Base-by-base conservation (phyloP, 1,139 yeast species). In the Candida sojae region DNA sequence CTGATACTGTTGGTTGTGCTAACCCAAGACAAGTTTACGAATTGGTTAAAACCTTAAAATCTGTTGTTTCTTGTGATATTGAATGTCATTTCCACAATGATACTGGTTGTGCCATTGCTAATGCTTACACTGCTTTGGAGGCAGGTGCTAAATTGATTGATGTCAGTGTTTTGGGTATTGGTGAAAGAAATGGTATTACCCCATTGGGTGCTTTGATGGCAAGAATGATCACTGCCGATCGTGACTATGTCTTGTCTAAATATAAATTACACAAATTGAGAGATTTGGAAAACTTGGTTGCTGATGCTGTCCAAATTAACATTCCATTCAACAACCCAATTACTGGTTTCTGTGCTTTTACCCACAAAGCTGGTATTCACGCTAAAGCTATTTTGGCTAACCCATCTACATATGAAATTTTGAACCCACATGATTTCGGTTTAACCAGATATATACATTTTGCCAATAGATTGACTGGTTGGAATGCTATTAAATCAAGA, bases 11-110 rank as follows among this genome's bases (percentile, higher is more conserved):
- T 53, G 99, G 99, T 44, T 89, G 98, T 70, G 99, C 99, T 54
- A 93, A 92, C 77, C 99, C 99, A 64, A 86, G 99, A 77, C 98
- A 93, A 74, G 99, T 93, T 50, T 93, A 92, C 70, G 98, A 93
- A 74, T 83, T 93, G 63, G 96, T 93, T 56, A 85, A 95, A 68
- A 93, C 98, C 39, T 84, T 93, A 68, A 88, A 86, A 75, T 84
- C 92, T 10, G 97, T 92, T 47, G 98, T 93, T 45, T 86, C 92
- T 39, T 93, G 99, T 77, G 98, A 93, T 68, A 92, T 93, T 62
- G 99, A 93, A 75, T 90, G 97, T 70, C 99, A 93, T 73, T 93
- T 93, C 90, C 99, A 93, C 77, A 90, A 93, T 68, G 99, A 93
- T 70, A 93, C 99, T 40, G 99, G 99, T 52, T 92, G 98, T 78